These are phyloP conservation scores for Diutina neorugosa DNA, from an alignment of 1,139 yeast species.

Conservation along the genomic window DNA sequence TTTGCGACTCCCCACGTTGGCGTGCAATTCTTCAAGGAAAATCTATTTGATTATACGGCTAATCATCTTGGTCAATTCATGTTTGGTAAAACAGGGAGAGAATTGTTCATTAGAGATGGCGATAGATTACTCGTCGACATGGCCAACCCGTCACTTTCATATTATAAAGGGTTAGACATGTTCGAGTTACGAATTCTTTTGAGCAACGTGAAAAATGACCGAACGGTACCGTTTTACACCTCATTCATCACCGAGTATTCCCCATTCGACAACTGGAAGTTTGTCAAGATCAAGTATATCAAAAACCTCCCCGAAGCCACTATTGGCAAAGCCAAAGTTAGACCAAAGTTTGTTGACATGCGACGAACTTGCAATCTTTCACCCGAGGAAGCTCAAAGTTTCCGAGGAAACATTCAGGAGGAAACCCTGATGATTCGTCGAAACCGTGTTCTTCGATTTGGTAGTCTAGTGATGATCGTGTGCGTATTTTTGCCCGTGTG, in stretches of 20 bases:
- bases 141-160: slow-evolving; percentile 42
- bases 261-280: slow-evolving; percentile 35
- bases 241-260: slow-evolving; percentile 38
- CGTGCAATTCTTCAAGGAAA: slow-evolving; percentile 34
- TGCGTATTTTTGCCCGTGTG: slow-evolving; percentile 36
- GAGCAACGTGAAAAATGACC: slow-evolving; percentile 71
- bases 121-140: slow-evolving; percentile 30
- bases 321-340: slow-evolving; percentile 21
- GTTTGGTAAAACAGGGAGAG: slow-evolving; percentile 65
- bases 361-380: not conserved
- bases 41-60: slow-evolving; percentile 31
- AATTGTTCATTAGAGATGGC: slow-evolving; percentile 46
- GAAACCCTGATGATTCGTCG: slow-evolving; percentile 24
- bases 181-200: slow-evolving; percentile 41
- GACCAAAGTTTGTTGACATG: slow-evolving; percentile 49
- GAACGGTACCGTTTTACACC: slow-evolving; percentile 44
- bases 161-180: slow-evolving; percentile 36
- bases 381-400: slow-evolving; percentile 8
- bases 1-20: slow-evolving; percentile 93
- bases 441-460: slow-evolving; percentile 17
- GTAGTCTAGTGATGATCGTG: slow-evolving; percentile 19
- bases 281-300: slow-evolving; percentile 27
- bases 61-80: slow-evolving; percentile 50
- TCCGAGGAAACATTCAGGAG: slow-evolving; percentile 21
- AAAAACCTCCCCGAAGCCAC: slow-evolving; percentile 22